These are phyloP conservation scores for Backusella macrospora DNA, from an alignment of 192 early-diverging fungal species.

Conservation along the genomic window DNA sequence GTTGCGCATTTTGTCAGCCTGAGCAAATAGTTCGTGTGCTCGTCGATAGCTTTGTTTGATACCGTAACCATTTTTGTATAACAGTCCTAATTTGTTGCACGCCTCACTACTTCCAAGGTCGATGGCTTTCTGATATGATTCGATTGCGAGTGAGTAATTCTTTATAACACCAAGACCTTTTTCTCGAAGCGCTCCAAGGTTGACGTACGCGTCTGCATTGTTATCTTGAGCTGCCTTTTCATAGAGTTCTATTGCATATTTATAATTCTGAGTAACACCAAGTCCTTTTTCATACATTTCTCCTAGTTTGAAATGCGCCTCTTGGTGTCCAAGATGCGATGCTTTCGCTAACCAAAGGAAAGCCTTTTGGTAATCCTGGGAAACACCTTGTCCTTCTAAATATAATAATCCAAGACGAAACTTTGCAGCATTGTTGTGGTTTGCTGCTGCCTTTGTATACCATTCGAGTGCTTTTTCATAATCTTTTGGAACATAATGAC, in stretches of 20 bases:
- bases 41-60: background rate
- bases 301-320: background rate
- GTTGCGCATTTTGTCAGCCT: conserved; percentile 12
- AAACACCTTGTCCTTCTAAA: conserved; percentile 24
- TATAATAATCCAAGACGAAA: conserved; percentile 23
- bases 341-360: conserved; percentile 26
- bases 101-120: background rate
- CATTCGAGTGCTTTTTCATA: background rate
- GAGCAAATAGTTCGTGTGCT: background rate
- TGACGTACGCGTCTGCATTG: background rate
- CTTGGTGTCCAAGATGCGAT: conserved; percentile 1
- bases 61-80: background rate
- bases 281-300: background rate
- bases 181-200: background rate
- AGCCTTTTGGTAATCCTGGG: conserved; percentile 21
- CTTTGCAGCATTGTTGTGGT: conserved; percentile 8
- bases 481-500: background rate
- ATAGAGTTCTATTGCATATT: background rate
- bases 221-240: background rate
- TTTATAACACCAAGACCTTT: background rate
- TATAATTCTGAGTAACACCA: background rate
- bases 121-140: background rate
- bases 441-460: conserved; percentile 5
- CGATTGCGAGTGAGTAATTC: background rate
- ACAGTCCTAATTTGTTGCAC: background rate